Conservation (phyloP, 331 rosid genomes). For the Spiraea crenata region DNA sequence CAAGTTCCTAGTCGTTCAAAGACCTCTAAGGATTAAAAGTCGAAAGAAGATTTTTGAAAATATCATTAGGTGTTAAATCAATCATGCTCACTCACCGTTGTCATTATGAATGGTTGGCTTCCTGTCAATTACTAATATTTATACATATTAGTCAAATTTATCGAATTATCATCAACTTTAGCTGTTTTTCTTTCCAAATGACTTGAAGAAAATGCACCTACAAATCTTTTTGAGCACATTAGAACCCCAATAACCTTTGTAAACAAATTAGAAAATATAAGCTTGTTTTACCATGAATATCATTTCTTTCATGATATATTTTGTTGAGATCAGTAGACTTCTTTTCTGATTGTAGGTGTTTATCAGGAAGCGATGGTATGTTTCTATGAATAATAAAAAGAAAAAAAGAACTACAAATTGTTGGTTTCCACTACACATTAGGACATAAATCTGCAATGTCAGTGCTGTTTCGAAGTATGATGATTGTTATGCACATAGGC, state of each 20-base stretch:
- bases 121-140: not conserved
- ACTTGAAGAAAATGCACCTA: not conserved
- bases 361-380: not conserved
- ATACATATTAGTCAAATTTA: not conserved
- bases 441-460: not conserved
- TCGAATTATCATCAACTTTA: not conserved
- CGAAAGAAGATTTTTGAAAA: not conserved
- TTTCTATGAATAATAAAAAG: not conserved
- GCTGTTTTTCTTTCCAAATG: not conserved
- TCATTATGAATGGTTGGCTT: not conserved
- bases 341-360: not conserved
- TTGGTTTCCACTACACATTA: not conserved
- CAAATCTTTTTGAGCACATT: too few relatives aligned
- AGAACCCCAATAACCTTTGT: not conserved
- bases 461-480: not conserved
- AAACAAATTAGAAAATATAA: not conserved
- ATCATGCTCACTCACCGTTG: not conserved
- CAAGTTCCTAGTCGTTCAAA: not conserved
- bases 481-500: not conserved
- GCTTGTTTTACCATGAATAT: not conserved
- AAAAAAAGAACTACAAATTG: too few relatives aligned
- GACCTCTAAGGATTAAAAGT: not conserved
- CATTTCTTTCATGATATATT: not conserved
- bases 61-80: not conserved
- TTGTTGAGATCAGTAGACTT: not conserved